Conservation (phyloP, 2,329 filamentous ascomycete species). For the Claviceps pazoutovae region DNA sequence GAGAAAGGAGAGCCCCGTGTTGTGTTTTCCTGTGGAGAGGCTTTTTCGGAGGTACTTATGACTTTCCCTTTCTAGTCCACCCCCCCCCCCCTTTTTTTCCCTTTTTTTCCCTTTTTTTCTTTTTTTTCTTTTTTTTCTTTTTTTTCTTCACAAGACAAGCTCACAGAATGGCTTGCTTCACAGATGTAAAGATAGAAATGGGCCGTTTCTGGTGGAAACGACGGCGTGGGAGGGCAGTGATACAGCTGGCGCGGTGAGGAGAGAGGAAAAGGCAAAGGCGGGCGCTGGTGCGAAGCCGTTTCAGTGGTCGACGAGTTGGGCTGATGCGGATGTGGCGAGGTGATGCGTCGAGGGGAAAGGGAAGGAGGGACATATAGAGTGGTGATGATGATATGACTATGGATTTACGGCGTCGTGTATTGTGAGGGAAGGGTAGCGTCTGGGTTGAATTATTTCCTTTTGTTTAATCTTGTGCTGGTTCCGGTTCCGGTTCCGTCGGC, state of each 20-base stretch:
- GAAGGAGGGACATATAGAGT: not conserved
- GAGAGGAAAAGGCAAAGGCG: not conserved
- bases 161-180: too few relatives aligned
- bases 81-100: not conserved
- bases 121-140: not conserved
- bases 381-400: too few relatives aligned
- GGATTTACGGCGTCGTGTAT: too few relatives aligned
- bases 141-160: not conserved
- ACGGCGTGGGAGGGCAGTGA: constrained; percentile 43
- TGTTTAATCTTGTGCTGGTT: too few relatives aligned
- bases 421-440: too few relatives aligned
- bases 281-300: constrained; percentile 9
- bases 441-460: too few relatives aligned
- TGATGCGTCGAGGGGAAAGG: constrained; percentile 1
- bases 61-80: constrained; percentile 2
- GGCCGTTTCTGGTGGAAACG: constrained; percentile 47
- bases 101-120: not conserved
- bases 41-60: constrained; percentile 43
- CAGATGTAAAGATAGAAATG: constrained; percentile 42
- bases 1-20: constrained; percentile 30
- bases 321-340: constrained; percentile 17
- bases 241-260: not conserved
- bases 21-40: constrained; percentile 43
- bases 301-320: constrained; percentile 23
- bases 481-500: too few relatives aligned